Base-by-base conservation (phyloP, 2,329 filamentous ascomycete genomes). In the Microdochium nivale region DNA sequence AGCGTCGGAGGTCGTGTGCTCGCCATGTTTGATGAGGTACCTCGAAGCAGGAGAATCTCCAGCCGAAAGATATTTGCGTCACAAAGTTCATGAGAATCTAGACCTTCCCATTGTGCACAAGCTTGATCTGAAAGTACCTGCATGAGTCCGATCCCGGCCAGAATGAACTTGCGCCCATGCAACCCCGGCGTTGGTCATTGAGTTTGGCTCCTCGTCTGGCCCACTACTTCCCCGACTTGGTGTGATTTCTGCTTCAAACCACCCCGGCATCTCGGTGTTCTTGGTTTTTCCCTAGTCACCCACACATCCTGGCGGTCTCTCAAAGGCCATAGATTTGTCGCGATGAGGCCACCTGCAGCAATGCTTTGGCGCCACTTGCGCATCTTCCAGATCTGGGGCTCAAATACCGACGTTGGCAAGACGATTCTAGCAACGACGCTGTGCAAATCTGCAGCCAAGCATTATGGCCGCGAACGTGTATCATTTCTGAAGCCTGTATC, bases 351-450 rank as follows among this genome's bases (percentile, higher is more conserved):
- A 25, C 68, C 82, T 49, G 75, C 80, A 48, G 77, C 82, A 50
- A 73, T 82, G 48, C 73, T 90, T 35, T 88, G 84, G 80, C 81
- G 84, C 54, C 80, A 79, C 9, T 73, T 91, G 51, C 80, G 82
- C 54, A 75, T 81, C 13, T 80, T 88, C 59, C 88, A 94, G 67
- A 73, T 95, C 35, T 95, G 87, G 61, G 89, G 89, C 25, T 87
- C 89, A 47, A 94, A 92, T 60, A 94, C 89, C 0, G 82, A 88
- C 57, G 87, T 94, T 25, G 89, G 89, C 56, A 95, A 95, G 73
- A 95, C 89, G 0, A 80, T 95, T 30, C 78, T 90, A 53, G 85
- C 86, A 2, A 90, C 87, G 0, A 68, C 90, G 13, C 72, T 95
- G 3, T 86, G 82, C 65, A 83, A 80, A 55, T 78, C 84, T 9